Evolutionary conservation across 2,329 filamentous ascomycete genomes (phyloP).

Genomic region (Ophiosphaerella korrae): DNA sequence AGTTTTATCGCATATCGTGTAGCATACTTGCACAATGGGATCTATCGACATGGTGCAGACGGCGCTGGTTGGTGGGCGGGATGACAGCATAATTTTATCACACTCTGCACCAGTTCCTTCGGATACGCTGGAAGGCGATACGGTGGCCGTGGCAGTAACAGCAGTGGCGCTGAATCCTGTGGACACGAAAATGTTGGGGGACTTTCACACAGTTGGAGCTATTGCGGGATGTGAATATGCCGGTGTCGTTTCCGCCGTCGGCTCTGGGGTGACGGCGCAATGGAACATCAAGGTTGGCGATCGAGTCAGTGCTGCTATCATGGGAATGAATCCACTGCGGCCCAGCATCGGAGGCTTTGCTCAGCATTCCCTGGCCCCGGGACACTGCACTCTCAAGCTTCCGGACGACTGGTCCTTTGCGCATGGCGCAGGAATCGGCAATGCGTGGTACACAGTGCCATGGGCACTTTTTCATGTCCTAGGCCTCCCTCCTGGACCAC

Average conservation of each 20-base stretch:
- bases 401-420: conserved; percentile 5
- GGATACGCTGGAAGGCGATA: conserved; percentile 4
- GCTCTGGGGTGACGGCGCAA: conserved; percentile 1
- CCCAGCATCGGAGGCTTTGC: conserved; percentile 15
- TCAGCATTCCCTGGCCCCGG: conserved; percentile 8
- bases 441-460: conserved; percentile 4
- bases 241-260: conserved; percentile 5
- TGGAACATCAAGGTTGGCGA: conserved; percentile 14
- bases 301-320: conserved; percentile 13
- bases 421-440: conserved; percentile 11
- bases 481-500: conserved; percentile 6
- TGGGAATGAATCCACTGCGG: conserved; percentile 14
- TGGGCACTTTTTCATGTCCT: conserved; percentile 6
- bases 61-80: conserved; percentile 5
- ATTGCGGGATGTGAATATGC: conserved; percentile 11
- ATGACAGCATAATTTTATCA: conserved; percentile 3
- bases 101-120: conserved; percentile 6
- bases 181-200: conserved; percentile 25
- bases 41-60: conserved; percentile 5
- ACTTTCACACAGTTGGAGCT: conserved; percentile 9
- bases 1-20: no score
- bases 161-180: conserved; percentile 30
- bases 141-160: conserved; percentile 1
- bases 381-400: conserved; percentile 10
- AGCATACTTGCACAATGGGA: conserved; percentile 6